Percentiles rank a stretch among this genome's conserved stretches.
phyloP scores from a whole-genome alignment of 2,329 filamentous ascomycete species.

The Fusarium citri region DNA sequence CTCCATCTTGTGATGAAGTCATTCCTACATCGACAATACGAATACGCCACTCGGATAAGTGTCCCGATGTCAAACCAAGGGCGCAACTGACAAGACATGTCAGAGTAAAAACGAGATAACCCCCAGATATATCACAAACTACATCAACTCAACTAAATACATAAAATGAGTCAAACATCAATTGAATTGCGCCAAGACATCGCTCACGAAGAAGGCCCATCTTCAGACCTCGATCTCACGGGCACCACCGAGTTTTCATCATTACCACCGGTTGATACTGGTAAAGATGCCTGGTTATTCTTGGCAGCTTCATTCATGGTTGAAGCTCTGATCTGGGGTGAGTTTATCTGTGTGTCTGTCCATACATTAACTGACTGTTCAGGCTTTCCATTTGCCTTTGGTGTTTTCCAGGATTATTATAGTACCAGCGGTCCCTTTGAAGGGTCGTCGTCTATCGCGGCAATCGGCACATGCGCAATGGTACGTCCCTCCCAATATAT shows the following conservation, averaged over 20 bases:
- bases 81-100: background rate
- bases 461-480: constrained; percentile 74
- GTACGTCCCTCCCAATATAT: constrained; percentile 48
- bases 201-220: background rate
- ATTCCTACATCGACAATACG: too few relatives aligned
- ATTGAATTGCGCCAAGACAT: background rate
- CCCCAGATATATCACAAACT: accelerated
- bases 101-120: background rate
- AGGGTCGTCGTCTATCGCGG: constrained; percentile 64
- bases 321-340: constrained; percentile 52
- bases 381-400: constrained; percentile 77
- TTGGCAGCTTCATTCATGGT: constrained; percentile 49
- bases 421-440: constrained; percentile 68
- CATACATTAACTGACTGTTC: background rate
- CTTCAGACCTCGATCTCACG: background rate
- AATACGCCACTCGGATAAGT: background rate
- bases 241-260: background rate
- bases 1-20: too few relatives aligned
- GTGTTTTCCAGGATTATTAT: constrained; percentile 79
- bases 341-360: accelerated
- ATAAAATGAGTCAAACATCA: constrained; percentile 5
- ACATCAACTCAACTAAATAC: accelerated
- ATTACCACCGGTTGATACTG: constrained; percentile 48
- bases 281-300: constrained; percentile 52
- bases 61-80: background rate